Evolutionary conservation across 768 basidiomycete species (phyloP), one percentile per base, ranked within the genome.

Genomic region (Russula lepida): DNA sequence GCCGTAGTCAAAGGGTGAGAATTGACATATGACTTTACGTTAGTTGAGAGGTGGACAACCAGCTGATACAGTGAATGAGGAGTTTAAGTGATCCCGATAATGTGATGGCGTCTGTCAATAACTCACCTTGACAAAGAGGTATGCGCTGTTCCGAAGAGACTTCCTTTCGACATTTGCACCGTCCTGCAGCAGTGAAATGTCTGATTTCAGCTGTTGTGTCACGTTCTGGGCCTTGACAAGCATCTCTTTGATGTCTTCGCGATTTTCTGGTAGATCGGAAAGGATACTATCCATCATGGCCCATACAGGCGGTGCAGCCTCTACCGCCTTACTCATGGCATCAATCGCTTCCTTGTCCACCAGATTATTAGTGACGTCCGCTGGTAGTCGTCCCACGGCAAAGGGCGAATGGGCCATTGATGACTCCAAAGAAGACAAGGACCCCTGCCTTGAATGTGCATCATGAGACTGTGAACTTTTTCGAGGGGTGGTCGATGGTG

Each of bases 291-390:
- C 84, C 69, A 93, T 83, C 77, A 87, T 81, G 60, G 84, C 78
- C 90, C 93, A 98, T 25, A 92, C 87, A 27, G 79, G 77, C 12
- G 88, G 87, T 11, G 92, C 93, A 13, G 87, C 80, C 25, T 89
- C 84, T 9, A 93, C 83, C 15, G 94, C 89, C 8, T 76, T 75
- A 65, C 85, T 85, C 71, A 97, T 85, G 28, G 89, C 85, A 60
- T 87, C 83, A 7, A 95, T 74, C 4, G 89, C 82, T 67, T 91
- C 88, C 56, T 84, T 85, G 69, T 92, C 89, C 46, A 92, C 84
- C 37, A 86, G 75, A 27, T 79, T 82, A 62, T 81, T 81, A 19
- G 82, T 77, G 7, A 81, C 72, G 8, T 84, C 83, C 41, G 74
- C 72, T 32, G 72, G 68, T 19, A 73, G 65, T 62, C 74, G 76